Evolutionary conservation across 116 monocot species (phyloP), one percentile per base, ranked within the genome.

Genomic region (Iris pallida): DNA sequence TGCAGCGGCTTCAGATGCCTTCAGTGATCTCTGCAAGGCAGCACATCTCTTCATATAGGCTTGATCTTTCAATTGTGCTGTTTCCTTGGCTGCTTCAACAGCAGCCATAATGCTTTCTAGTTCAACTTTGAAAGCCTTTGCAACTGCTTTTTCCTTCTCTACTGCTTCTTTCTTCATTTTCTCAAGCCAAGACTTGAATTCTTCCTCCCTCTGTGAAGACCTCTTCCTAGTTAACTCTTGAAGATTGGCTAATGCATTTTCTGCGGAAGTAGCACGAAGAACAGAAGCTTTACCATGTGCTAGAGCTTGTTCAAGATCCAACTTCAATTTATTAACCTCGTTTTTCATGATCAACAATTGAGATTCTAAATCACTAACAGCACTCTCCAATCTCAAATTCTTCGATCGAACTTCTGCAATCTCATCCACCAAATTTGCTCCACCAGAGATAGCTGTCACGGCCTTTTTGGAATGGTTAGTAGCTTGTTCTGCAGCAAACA

Each of bases 1-100:
- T 8, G 45, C 55, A 68, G 55, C 68, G 55, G 55, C 68, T 56
- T 68, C 68, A 55, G 68, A 68, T 68, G 68, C 55, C 17, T 68
- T 19, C 55, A 68, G 42, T 55, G 68, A 55, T 68, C 68, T 54
- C 45, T 68, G 41, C 11, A 68, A 42, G 42, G 68, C 68, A 68
- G 41, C 8, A 56, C 49, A 68, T 56, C 68, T 68, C 55, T 44
- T 55, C 18, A 56, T 68, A 53, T 68, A 68, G 10, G 68, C 68
- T 56, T 68, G 55, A 17, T 68, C 68, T 18, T 68, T 68, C 18
- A 68, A 44, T 43, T 42, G 55, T 42, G 68, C 55, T 18, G 68
- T 44, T 68, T 68, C 68, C 55, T 68, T 68, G 45, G 55, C 55
- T 16, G 68, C 55, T 30, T 68, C 43, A 6, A 55, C 68, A 44